Conservation (phyloP, 148 eudicot genomes). For the Tetragonia tetragonoides region DNA sequence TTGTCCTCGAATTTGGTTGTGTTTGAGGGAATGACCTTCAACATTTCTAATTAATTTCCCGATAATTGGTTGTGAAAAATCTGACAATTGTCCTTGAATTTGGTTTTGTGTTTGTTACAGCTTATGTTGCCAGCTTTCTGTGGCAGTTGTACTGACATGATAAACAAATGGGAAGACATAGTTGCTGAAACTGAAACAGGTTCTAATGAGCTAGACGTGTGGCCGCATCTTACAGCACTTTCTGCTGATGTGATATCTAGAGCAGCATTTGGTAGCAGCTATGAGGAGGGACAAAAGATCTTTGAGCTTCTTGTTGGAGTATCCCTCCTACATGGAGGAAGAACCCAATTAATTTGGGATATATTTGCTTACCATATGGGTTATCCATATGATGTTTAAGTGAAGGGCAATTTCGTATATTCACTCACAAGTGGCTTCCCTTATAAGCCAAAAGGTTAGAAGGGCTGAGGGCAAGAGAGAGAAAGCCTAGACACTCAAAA, state of each 20-base stretch:
- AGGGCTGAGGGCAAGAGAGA: too few species aligned
- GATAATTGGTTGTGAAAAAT: background rate
- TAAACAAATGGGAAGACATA: conserved; percentile 27
- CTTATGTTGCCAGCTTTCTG: conserved; percentile 34
- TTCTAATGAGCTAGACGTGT: conserved; percentile 25
- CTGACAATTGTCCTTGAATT: background rate
- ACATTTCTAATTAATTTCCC: background rate
- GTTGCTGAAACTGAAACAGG: conserved; percentile 20
- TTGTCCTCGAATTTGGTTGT: too few species aligned
- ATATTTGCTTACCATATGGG: too few species aligned
- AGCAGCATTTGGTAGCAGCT: conserved; percentile 35
- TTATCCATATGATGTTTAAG: too few species aligned
- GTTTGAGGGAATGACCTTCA: too few species aligned
- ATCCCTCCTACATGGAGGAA: too few species aligned
- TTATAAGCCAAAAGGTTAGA: too few species aligned
- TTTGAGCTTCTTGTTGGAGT: too few species aligned
- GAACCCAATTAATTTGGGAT: too few species aligned
- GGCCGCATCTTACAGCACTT: conserved; percentile 13
- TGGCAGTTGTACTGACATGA: conserved; percentile 29
- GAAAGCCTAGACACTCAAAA: too few species aligned
- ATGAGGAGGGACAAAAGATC: conserved; percentile 25
- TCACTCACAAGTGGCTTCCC: too few species aligned
- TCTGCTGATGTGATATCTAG: conserved; percentile 35
- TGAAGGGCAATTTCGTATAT: too few species aligned
- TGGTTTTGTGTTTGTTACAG: conserved; percentile 14